Conservation (phyloP, 257 asterid species). For the Solanum gracilifrons region DNA sequence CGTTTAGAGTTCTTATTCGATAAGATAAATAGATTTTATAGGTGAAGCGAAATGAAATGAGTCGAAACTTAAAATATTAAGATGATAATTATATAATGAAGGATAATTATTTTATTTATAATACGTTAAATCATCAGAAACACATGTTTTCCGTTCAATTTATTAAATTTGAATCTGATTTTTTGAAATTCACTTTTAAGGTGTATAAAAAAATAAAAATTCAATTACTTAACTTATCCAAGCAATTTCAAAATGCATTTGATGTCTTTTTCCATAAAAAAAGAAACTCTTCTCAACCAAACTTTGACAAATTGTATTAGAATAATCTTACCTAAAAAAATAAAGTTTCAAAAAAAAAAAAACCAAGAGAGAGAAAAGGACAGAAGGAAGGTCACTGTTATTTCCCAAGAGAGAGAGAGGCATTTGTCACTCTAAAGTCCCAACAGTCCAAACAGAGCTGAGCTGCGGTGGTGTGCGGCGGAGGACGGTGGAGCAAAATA, state of each 20-base stretch:
- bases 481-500: neutral
- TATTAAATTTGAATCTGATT: neutral
- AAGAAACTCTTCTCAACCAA: neutral
- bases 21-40: no score
- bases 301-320: neutral
- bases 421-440: neutral
- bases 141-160: neutral
- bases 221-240: no score
- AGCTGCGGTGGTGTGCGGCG: neutral
- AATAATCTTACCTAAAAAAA: neutral
- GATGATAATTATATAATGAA: no score
- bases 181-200: neutral
- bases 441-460: neutral
- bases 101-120: no score
- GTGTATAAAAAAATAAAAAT: neutral
- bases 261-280: neutral
- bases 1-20: neutral
- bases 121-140: no score
- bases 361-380: neutral
- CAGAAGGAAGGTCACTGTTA: neutral
- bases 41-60: neutral
- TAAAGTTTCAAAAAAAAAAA: no score
- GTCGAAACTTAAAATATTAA: neutral
- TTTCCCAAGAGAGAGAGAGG: neutral
- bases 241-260: neutral